Base-by-base conservation (phyloP, 2,329 filamentous ascomycete genomes). In the Colletotrichum magnum region DNA sequence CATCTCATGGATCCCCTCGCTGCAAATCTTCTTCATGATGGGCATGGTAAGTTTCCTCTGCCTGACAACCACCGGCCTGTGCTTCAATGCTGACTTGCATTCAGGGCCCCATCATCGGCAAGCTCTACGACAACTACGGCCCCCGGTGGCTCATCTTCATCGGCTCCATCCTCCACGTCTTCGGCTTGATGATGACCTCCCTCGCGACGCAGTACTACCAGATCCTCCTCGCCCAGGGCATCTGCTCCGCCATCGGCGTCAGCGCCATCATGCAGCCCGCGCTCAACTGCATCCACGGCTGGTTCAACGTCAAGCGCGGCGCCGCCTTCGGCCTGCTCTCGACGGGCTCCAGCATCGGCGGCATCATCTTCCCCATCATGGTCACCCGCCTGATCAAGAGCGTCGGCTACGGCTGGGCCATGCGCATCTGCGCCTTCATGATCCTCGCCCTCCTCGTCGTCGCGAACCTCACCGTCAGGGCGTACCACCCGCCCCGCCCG, bases 101-200 rank as follows among this genome's bases (percentile, higher is more conserved):
- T 5, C 21, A 85, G 71, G 89, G 90, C 0, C 89, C 89, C 0
- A 73, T 93, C 7, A 85, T 90, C n/a, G 91, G 91, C 2, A 85
- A 83, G 39, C 66, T 91, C 0, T 92, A 86, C 72, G 92, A 93
- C 73, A 87, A 82, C 64, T 87, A 89, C 65, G 91, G 91, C 0
- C 89, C 90, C 0, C 84, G 86, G 32, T 84, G 80, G 54, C 78
- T 93, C 0, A 75, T 91, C 1, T 41, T 88, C 1, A 74, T 76
- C 13, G 89, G 89, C 16, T 85, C 82, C 0, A 77, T 90, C 60
- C 74, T 89, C 41, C 86, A 90, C 64, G 85, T 91, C 16, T 86
- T 91, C 63, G 86, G 87, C 2, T 74, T 92, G 5, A 90, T 92
- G 87, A 90, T 91, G 88, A 83, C 87, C 0, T 86, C 83, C 7